Evolutionary conservation across 2,329 filamentous ascomycete species (phyloP), one percentile per base, ranked within the genome.

Genomic region (Biscogniauxia sp.): DNA sequence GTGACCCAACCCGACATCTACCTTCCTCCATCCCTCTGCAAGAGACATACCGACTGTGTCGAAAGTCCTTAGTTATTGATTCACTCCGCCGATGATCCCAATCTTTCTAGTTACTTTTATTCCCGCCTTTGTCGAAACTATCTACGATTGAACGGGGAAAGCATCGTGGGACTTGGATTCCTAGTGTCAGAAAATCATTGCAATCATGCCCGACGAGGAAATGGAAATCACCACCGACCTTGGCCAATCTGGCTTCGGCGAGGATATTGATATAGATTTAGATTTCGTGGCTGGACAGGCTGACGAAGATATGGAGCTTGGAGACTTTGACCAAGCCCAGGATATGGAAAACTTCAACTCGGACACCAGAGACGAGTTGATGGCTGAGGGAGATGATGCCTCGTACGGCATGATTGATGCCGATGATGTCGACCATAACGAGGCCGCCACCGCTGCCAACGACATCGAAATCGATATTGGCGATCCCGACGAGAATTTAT

Each of bases 251-350:
- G 70, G 65, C 20, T 69, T 68, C 25, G 68, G 58, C 20, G 71
- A 74, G 56, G 73, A 74, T 53, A 74, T 74, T 61, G 73, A 74
- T 57, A 73, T 74, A 61, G 73, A 74, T 62, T 61, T 74, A 54
- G 72, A 74, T 65, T 71, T 73, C 55, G 66, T 67, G n/a, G 63
- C 64, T 26, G 71, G 62, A 53, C 68, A 72, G 45, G 62, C 64
- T 28, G 73, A 74, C 53, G 71, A 73, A 62, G 71, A 73, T 20
- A 66, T 74, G 58, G 72, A 73, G 25, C 67, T 74, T 11, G 71
- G 64, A 50, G 73, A 74, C 56, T 73, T 69, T 51, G 71, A 73
- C 28, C 65, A 69, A 58, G 54, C 59, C 5, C 66, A 69, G 25
- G 70, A 72, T 32, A 66, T 70, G 20, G 64, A 70, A 7, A 68